Conservation (phyloP, 345 rosid species). For the Psidium friedrichsthalianum region DNA sequence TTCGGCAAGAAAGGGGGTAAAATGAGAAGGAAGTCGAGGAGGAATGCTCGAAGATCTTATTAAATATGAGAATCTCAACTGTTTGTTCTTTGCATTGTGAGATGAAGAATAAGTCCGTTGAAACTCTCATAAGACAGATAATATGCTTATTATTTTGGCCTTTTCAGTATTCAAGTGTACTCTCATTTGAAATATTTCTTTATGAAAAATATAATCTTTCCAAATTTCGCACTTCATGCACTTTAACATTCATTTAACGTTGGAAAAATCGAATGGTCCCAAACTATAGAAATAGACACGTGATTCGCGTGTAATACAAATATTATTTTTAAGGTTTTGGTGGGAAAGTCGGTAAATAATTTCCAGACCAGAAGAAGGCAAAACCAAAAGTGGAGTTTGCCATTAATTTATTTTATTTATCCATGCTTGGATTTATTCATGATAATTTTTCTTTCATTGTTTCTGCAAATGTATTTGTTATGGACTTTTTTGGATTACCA, state of each 20-base stretch:
- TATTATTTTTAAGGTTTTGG: background rate
- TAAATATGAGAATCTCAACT: no score
- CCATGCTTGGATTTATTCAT: background rate
- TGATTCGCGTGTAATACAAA: no score
- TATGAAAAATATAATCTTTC: background rate
- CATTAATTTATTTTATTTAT: background rate
- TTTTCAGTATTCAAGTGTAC: no score
- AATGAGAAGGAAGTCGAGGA: conserved; percentile 26
- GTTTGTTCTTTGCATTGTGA: no score
- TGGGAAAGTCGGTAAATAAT: background rate
- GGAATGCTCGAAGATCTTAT: background rate
- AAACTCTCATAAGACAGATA: no score
- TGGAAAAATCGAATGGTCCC: no score
- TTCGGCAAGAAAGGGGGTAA: conserved; percentile 42
- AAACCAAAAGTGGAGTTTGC: background rate
- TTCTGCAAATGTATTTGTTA: background rate
- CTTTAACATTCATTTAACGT: no score
- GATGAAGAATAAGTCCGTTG: no score
- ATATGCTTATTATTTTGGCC: no score
- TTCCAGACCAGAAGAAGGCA: background rate
- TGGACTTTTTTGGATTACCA: background rate
- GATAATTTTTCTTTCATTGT: background rate
- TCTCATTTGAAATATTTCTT: no score
- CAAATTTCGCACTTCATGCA: no score
- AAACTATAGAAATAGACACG: no score